Conservation (phyloP, 1,139 yeast species). For the Sugiyamaella castrensis region DNA sequence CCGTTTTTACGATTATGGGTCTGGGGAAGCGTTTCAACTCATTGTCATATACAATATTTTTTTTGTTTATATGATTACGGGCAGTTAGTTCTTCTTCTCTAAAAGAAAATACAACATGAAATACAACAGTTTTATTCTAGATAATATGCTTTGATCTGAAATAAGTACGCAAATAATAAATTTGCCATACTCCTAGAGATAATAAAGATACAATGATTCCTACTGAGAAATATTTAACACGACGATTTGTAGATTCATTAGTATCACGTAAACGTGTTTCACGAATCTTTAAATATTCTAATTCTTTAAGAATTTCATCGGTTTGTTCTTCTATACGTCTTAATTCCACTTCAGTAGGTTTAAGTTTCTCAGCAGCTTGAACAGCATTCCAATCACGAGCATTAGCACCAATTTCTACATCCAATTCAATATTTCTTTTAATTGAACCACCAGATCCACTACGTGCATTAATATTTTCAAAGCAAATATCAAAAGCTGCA, state of each 20-base stretch:
- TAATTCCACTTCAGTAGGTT: conserved; percentile 87
- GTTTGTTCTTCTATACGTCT: conserved; percentile 79
- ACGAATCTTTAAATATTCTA: conserved; percentile 78
- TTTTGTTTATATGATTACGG: too few species aligned
- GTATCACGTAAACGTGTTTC: conserved; percentile 94
- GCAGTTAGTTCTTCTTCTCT: neutral
- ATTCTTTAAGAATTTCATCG: conserved; percentile 71
- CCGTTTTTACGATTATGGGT: too few species aligned
- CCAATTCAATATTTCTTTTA: conserved; percentile 66
- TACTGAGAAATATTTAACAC: conserved; percentile 78
- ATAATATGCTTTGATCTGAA: conserved; percentile 93
- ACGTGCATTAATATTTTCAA: conserved; percentile 57
- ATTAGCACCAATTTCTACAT: conserved; percentile 91
- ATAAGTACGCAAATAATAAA: conserved; percentile 84
- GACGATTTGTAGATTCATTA: conserved; percentile 83
- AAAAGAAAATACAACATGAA: conserved; percentile 6
- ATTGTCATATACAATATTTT: too few species aligned
- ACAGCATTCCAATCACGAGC: conserved; percentile 98
- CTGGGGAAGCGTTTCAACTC: neutral
- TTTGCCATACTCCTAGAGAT: conserved; percentile 87
- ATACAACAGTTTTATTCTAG: conserved; percentile 35
- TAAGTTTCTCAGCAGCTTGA: conserved; percentile 88
- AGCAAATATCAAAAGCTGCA: conserved; percentile 88
- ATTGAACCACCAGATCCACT: conserved; percentile 28
- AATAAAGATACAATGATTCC: conserved; percentile 64